Conservation (phyloP, 129 eudicot species). For the Saussurea involucrata region DNA sequence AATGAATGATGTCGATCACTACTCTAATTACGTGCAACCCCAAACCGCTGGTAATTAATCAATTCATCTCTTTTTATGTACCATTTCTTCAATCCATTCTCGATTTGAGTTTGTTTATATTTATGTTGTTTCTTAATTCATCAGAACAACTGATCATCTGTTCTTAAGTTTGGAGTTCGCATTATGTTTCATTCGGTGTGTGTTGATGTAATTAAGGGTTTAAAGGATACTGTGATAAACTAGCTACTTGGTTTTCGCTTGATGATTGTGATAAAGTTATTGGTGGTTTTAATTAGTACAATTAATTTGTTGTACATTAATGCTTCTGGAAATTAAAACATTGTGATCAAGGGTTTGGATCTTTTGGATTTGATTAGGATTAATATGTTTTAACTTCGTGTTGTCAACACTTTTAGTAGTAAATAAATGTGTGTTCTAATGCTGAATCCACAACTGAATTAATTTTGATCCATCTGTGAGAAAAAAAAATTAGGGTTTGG, state of each 20-base stretch:
- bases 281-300: not conserved
- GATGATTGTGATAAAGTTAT: not conserved
- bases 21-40: not conserved
- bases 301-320: not conserved
- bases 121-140: not conserved
- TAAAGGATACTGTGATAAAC: not conserved
- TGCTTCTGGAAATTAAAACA: not conserved
- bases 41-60: not conserved
- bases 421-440: not conserved
- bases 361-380: not conserved
- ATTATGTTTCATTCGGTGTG: not conserved
- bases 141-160: not conserved
- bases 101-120: not conserved
- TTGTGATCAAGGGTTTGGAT: not conserved
- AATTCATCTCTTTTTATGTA: not conserved
- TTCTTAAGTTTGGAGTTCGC: not conserved
- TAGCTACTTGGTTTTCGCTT: not conserved
- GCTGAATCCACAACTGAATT: not conserved
- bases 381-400: not conserved
- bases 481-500: not conserved
- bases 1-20: slow-evolving; percentile 1
- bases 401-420: not conserved
- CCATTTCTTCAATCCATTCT: not conserved
- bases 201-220: not conserved
- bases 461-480: not conserved